Percentiles rank a stretch among this genome's conserved stretches.
Evolutionary conservation across 2,329 filamentous ascomycete species (phyloP).

Genomic region (Ceratocystiopsis minuta): DNA sequence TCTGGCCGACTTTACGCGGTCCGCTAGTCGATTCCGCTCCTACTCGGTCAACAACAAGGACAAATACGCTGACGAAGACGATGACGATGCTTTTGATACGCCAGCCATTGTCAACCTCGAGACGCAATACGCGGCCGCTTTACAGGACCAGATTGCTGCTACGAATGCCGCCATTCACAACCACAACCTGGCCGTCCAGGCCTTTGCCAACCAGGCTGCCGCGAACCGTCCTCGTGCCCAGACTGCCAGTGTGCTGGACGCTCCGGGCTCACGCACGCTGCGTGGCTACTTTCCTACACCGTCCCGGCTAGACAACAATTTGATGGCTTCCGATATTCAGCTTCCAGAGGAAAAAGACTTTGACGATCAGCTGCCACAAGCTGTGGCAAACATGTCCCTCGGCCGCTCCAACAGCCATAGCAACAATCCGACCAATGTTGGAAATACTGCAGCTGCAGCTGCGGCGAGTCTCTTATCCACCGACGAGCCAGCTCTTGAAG

Average conservation of each 20-base stretch:
- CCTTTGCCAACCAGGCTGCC: constrained; percentile 71
- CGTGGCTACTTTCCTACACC: constrained; percentile 60
- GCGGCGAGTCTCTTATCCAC: constrained; percentile 36
- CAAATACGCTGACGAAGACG: constrained; percentile 83
- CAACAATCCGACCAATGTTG: constrained; percentile 20
- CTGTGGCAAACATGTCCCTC: constrained; percentile 65
- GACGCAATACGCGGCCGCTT: constrained; percentile 38
- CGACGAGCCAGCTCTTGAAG: constrained; percentile 68
- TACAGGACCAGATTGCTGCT: constrained; percentile 44
- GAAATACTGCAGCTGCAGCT: background rate
- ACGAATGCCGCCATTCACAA: constrained; percentile 61
- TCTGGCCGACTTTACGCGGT: constrained; percentile 56
- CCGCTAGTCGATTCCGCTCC: constrained; percentile 77
- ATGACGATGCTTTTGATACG: constrained; percentile 62
- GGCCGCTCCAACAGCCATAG: constrained; percentile 46
- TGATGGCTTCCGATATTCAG: constrained; percentile 58
- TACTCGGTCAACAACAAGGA: constrained; percentile 98
- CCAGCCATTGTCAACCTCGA: constrained; percentile 31
- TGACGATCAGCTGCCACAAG: constrained; percentile 54
- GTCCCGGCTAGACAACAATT: constrained; percentile 54
- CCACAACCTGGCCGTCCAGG: constrained; percentile 85
- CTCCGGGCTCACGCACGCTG: constrained; percentile 46
- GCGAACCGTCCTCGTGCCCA: constrained; percentile 70
- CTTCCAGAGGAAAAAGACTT: constrained; percentile 61
- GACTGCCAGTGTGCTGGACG: constrained; percentile 81